Percentiles rank a stretch among this genome's conserved stretches.
Conservation (phyloP, 1,139 yeast species). For the Saccharomycopsis crataegensis region DNA sequence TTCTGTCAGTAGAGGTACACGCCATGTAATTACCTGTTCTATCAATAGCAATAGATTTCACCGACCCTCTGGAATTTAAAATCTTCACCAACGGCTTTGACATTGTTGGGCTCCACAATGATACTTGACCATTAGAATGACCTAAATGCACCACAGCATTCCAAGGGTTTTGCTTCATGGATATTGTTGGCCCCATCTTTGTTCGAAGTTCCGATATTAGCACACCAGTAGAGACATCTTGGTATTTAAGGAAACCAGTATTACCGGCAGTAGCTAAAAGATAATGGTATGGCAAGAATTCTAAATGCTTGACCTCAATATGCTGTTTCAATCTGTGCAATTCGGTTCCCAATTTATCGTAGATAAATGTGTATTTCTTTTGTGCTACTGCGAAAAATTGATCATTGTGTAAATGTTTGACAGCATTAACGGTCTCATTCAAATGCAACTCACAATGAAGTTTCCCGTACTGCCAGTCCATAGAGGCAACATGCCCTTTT, state of each 20-base stretch:
- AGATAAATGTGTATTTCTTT: constrained; percentile 86
- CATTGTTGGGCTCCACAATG: constrained; percentile 91
- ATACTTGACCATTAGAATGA: constrained; percentile 86
- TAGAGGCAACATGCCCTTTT: constrained; percentile 92
- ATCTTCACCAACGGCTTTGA: constrained; percentile 79
- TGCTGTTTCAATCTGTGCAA: constrained; percentile 88
- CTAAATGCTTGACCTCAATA: constrained; percentile 73
- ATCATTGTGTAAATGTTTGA: constrained; percentile 83
- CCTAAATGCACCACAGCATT: constrained; percentile 95
- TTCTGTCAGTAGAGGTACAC: constrained; percentile 80
- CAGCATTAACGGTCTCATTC: constrained; percentile 85
- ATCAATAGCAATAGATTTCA: constrained; percentile 77
- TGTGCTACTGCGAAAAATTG: constrained; percentile 97
- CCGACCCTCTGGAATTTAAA: constrained; percentile 78
- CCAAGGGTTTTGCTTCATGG: constrained; percentile 89
- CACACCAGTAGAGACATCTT: constrained; percentile 91
- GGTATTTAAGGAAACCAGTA: constrained; percentile 82
- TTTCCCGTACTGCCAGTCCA: constrained; percentile 90
- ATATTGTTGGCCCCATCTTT: constrained; percentile 81
- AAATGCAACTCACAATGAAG: constrained; percentile 76
- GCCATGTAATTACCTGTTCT: constrained; percentile 95
- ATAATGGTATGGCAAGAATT: constrained; percentile 89
- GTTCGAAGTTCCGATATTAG: constrained; percentile 79
- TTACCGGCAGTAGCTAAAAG: constrained; percentile 82
- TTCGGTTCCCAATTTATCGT: constrained; percentile 87